Base-by-base conservation (phyloP, 1,284 basidiomycete genomes). In the Termitomyces sp. region DNA sequence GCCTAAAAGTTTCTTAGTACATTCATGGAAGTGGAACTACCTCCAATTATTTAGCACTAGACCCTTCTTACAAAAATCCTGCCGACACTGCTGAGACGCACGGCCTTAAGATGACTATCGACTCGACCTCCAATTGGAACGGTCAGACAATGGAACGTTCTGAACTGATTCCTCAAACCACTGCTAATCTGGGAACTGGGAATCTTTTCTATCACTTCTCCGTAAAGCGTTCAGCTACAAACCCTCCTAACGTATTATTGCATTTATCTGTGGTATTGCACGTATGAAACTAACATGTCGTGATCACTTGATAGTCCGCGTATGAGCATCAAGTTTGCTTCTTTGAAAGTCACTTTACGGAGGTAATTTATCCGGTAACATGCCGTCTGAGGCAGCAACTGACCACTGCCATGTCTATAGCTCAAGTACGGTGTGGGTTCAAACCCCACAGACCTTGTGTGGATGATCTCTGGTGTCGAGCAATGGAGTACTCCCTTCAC, bases 341-440 rank as follows among this genome's bases (percentile, higher is more conserved):
- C 74, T 85, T 84, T 60, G 81, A 84, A 66, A 81, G 78, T 43
- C 82, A 83, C 64, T 84, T 83, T 66, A 84, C 81, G 4, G 81
- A 81, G 70, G 77, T 76, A 46, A 62, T 41, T 34, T 42, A n/a
- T 16, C 18, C n/a, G 26, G 30, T 18, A 31, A 33, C 30, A 37
- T 40, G 21, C 6, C 14, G n/a, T 0, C 14, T 14, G 13, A 26
- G 21, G 21, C 16, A 38, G 9, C 3, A 24, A 49, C 16, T 42
- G 31, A 49, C 51, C 30, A 58, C 5, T 18, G 16, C 16, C 11
- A 11, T 45, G 26, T 34, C 54, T 33, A 42, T 16, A 80, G 75
- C 66, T 84, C 50, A 83, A 84, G 64, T 81, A 79, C 59, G 81
- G 81, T 54, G 74, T 83, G 19, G 72, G 70, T 10, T 73, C 77